Percentiles rank a stretch among this genome's conserved stretches.
phyloP scores from a whole-genome alignment of 2,329 filamentous ascomycete genomes.

The Penicillium sp. region DNA sequence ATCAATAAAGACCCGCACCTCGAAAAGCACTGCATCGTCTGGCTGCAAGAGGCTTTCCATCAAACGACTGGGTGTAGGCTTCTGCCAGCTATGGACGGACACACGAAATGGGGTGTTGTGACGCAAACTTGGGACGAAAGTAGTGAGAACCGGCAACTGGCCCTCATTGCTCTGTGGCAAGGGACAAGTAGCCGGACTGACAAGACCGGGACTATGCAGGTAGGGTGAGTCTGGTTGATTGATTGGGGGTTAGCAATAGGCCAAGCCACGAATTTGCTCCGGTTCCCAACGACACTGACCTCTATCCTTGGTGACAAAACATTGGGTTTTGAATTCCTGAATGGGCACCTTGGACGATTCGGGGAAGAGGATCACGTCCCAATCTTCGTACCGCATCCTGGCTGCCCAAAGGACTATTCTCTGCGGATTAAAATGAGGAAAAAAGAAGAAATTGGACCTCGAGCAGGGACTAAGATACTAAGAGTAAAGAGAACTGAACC shows the following conservation, averaged over 20 bases:
- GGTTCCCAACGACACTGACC: no score
- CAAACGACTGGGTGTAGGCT: conserved; percentile 51
- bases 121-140: conserved; percentile 59
- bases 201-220: conserved; percentile 38
- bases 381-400: conserved; percentile 84
- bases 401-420: no score
- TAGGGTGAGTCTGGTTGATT: conserved; percentile 51
- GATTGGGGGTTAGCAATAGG: no score
- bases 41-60: no score
- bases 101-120: conserved; percentile 56
- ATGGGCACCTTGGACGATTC: conserved; percentile 58
- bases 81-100: conserved; percentile 66
- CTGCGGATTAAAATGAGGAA: no score
- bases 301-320: conserved; percentile 55
- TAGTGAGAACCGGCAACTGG: conserved; percentile 58
- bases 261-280: no score
- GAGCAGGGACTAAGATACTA: no score
- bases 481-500: no score
- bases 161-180: no score
- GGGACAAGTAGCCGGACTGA: conserved; percentile 33
- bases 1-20: conserved; percentile 61
- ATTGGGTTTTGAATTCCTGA: conserved; percentile 73
- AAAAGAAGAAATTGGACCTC: conserved; percentile 15
- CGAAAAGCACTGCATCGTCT: conserved; percentile 51
- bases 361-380: conserved; percentile 77